These are phyloP conservation scores for Alternaria sp. DNA, from an alignment of 2,329 filamentous ascomycete species.

Conservation along the genomic window DNA sequence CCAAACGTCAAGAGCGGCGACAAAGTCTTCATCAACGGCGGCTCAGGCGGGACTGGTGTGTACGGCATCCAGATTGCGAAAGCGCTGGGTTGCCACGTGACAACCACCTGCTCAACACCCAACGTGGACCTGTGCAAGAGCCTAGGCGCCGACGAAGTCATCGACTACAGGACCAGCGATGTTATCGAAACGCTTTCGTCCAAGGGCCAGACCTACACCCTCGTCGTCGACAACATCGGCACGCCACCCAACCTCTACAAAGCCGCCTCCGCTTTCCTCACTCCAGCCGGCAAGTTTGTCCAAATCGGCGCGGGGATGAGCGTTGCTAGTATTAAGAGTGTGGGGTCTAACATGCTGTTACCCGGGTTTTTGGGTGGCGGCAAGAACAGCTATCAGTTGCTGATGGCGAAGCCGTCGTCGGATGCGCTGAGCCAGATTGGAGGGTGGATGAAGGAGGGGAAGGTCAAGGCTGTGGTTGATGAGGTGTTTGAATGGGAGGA, in stretches of 20 bases:
- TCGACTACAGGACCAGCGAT: constrained; percentile 64
- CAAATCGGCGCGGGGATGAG: constrained; percentile 31
- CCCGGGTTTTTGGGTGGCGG: constrained; percentile 61
- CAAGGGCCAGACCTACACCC: constrained; percentile 58
- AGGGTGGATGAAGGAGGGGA: constrained; percentile 64
- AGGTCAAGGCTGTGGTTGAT: constrained; percentile 64
- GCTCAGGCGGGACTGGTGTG: constrained; percentile 66
- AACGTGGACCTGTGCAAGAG: constrained; percentile 64
- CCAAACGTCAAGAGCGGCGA: constrained; percentile 52
- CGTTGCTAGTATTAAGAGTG: constrained; percentile 32
- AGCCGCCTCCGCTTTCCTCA: constrained; percentile 59
- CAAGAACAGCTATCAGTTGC: constrained; percentile 52
- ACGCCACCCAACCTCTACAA: constrained; percentile 60
- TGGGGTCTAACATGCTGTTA: constrained; percentile 50
- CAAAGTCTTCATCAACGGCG: constrained; percentile 69
- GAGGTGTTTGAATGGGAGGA: constrained; percentile 63
- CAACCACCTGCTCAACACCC: constrained; percentile 62
- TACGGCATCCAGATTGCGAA: constrained; percentile 71
- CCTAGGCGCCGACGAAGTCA: constrained; percentile 68
- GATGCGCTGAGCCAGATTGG: constrained; percentile 60
- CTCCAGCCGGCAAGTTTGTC: constrained; percentile 57
- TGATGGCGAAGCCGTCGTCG: constrained; percentile 47
- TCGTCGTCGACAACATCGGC: constrained; percentile 66
- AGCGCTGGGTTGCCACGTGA: constrained; percentile 64
- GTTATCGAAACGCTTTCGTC: constrained; percentile 56